These are phyloP conservation scores for Ceratocystis destructans DNA, from an alignment of 2,329 filamentous ascomycete genomes.

Conservation along the genomic window DNA sequence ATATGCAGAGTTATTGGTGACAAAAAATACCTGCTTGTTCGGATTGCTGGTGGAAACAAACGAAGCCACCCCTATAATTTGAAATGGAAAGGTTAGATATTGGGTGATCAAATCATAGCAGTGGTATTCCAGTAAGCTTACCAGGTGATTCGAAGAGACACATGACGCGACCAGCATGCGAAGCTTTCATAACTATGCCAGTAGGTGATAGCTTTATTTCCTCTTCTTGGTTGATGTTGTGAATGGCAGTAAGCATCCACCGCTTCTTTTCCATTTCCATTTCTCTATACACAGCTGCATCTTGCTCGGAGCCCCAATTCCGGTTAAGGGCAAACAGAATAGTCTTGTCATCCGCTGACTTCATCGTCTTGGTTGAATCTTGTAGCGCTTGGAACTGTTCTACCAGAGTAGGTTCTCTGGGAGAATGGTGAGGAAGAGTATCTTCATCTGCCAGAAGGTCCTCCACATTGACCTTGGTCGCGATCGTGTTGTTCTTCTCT, in stretches of 20 bases:
- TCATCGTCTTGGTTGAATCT: constrained; percentile 42
- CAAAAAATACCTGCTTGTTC: constrained; percentile 31
- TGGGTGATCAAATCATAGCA: not conserved
- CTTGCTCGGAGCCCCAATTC: constrained; percentile 32
- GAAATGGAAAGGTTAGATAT: not conserved
- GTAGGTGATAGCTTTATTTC: not conserved
- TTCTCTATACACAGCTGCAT: constrained; percentile 37
- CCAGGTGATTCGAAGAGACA: constrained; percentile 40
- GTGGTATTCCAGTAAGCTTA: constrained; percentile 22
- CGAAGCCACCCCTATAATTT: constrained; percentile 32
- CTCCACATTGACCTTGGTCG: constrained; percentile 13
- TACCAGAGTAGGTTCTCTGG: constrained; percentile 23
- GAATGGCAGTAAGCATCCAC: constrained; percentile 48
- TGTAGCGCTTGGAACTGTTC: constrained; percentile 30
- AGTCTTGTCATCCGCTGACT: constrained; percentile 36
- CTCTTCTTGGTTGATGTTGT: constrained; percentile 27
- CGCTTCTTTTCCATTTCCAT: constrained; percentile 43
- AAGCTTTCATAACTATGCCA: constrained; percentile 8
- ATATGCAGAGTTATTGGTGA: constrained; percentile 27
- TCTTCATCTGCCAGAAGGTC: constrained; percentile 14
- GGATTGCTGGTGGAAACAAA: constrained; percentile 36
- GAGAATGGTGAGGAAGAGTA: constrained; percentile 13
- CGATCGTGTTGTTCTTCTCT: not conserved
- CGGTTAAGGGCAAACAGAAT: constrained; percentile 43
- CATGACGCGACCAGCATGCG: constrained; percentile 25